Evolutionary conservation across 306 rosid species (phyloP).

Genomic region (Trifolium subterraneum): DNA sequence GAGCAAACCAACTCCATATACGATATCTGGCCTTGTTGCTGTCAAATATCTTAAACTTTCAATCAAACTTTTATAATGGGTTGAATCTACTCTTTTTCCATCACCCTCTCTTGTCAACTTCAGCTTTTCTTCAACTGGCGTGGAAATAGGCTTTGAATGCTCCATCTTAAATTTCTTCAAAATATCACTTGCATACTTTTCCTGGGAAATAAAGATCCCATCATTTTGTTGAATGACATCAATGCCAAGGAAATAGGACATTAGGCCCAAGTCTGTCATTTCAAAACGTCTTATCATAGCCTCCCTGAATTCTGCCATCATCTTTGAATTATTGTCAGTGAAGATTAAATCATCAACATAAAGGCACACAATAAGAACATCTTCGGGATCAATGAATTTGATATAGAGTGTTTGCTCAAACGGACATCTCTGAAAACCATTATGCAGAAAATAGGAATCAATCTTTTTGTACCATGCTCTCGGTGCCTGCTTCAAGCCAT

Average conservation of each 20-base stretch:
- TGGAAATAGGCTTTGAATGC: conserved; percentile 3
- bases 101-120: neutral
- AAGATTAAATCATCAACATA: neutral
- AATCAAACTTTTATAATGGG: neutral
- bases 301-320: neutral
- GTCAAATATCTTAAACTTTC: neutral
- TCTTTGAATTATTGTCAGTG: neutral
- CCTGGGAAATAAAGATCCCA: no score
- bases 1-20: neutral
- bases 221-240: no score
- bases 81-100: neutral
- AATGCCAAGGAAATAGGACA: no score
- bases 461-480: neutral
- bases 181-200: neutral
- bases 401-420: neutral
- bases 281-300: neutral
- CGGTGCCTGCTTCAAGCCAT: neutral
- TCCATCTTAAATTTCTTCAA: neutral
- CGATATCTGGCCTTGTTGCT: neutral
- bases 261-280: neutral
- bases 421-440: neutral
- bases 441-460: no score
- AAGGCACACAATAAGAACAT: neutral
- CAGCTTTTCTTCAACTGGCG: neutral
- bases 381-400: neutral